Base-by-base conservation (phyloP, 192 early-diverging fungal genomes). In the Powellomyces hirtus region DNA sequence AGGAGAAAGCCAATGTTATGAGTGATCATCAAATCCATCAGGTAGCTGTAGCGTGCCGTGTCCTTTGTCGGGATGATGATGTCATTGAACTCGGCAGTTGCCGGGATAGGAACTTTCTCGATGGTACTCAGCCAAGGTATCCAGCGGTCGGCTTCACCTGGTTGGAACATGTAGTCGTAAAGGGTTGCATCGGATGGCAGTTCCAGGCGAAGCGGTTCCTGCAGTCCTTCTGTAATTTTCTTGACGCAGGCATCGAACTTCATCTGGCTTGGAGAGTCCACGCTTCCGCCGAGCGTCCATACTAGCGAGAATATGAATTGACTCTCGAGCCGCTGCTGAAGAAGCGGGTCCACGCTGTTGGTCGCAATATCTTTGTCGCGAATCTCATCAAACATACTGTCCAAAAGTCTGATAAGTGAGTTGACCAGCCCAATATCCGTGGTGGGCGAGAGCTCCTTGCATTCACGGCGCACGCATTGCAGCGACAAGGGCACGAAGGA, bases 1-100 rank as follows among this genome's bases (percentile, higher is more conserved):
- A 86, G 59, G 22, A 86, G 65, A 45, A 82, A 73, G 26, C 81
- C 69, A 40, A 75, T 75, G 40, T 81, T 62, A 57, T 85, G 78
- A 45, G 68, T 67, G n/a, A 86, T 78, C 62, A 86, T 62, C 18
- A 86, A 62, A 64, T 85, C 80, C 76, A 84, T 81, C 16, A 86
- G 55, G 60, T 86, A 86, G 59, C 70, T 83, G 71, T 86, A 86
- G 35, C 85, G 53, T 1, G 83, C 78, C n/a, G 85, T 86, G 51
- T 86, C 85, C 45, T 86, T 86, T 24, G 85, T 86, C 8, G 83
- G 78, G 34, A 86, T 83, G 53, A 86, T 75, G 56, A 86, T 86
- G 46, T 84, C 82, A 56, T 81, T 86, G 67, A 84, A 86, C 26
- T 83, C 79, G 1, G 83, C 79, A 35, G 75, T 78, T 7, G 55